Percentiles rank a stretch among this genome's conserved stretches.
Conservation (phyloP, 257 asterid genomes). For the Haberlea rhodopensis region DNA sequence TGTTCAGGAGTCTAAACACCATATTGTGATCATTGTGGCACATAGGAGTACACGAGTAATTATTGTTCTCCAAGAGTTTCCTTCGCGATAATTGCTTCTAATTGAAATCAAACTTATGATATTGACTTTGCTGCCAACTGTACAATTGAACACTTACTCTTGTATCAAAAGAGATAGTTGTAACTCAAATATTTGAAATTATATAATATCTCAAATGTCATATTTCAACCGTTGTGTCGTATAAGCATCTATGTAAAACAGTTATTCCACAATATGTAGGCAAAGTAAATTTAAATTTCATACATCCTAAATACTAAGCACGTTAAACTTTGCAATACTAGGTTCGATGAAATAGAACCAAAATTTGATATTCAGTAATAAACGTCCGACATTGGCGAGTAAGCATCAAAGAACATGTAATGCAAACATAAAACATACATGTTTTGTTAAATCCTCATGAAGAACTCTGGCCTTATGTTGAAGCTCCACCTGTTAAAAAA, state of each 20-base stretch:
- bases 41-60: not conserved
- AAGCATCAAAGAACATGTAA: slow-evolving; percentile 10
- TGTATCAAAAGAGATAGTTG: too few species aligned
- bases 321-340: not conserved
- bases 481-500: slow-evolving; percentile 58
- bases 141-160: too few species aligned
- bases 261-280: not conserved
- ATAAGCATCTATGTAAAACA: not conserved
- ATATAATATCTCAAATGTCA: not conserved
- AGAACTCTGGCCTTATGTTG: slow-evolving; percentile 64
- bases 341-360: not conserved
- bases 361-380: not conserved
- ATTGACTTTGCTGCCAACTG: not conserved
- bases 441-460: slow-evolving; percentile 67
- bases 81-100: not conserved
- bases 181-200: too few species aligned
- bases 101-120: not conserved
- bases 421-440: slow-evolving; percentile 41
- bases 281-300: not conserved
- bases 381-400: not conserved
- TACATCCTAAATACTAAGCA: not conserved
- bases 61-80: not conserved
- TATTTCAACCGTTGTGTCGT: not conserved
- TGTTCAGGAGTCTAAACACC: not conserved
- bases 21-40: not conserved